Base-by-base conservation (phyloP, 495 filamentous ascomycete species). In the Annulohypoxylon moriforme region DNA sequence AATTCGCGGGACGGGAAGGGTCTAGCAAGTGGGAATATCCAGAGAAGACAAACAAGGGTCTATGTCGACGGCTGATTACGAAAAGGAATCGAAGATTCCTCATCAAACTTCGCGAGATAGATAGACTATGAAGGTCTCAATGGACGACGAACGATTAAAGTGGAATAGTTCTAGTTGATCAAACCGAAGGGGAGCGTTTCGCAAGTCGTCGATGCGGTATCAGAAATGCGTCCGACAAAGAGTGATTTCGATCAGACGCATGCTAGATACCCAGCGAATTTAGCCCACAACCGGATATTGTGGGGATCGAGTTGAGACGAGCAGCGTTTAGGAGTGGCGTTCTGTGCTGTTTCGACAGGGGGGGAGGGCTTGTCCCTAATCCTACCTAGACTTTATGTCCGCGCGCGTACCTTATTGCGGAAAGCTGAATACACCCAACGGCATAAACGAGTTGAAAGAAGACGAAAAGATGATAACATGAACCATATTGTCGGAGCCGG, bases 301-400 rank as follows among this genome's bases (percentile, higher is more conserved):
- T 71, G 66, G 68, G 73, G 75, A 62, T 27, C 34, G 67, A 71
- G 78, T 82, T 83, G 82, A 84, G 81, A 84, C 81, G 78, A 71
- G 75, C 49, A 52, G 20, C 79, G 82, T 84, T 79, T 81, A 79
- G 80, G 79, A 73, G 70, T 71, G 81, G 75, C 76, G 71, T 77
- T 75, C 68, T 77, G 25, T 72, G 77, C 55, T 65, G 80, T 81
- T 82, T 84, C 80, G 79, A 79, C 81, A 82, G 77, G 78, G 80
- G 75, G 60, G 78, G 80, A 74, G 60, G 63, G 27, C 52, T 67
- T 55, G 60, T 62, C 60, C 60, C 56, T 69, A 50, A 50, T 25
- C 38, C 31, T 25, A 44, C 55, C 64, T 56, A 40, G 56, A 62
- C 64, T 64, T 33, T 64, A 44, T 50, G 49, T 63, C 16, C 57